Base-by-base conservation (phyloP, 768 basidiomycete species). In the Pluteus cervinus region DNA sequence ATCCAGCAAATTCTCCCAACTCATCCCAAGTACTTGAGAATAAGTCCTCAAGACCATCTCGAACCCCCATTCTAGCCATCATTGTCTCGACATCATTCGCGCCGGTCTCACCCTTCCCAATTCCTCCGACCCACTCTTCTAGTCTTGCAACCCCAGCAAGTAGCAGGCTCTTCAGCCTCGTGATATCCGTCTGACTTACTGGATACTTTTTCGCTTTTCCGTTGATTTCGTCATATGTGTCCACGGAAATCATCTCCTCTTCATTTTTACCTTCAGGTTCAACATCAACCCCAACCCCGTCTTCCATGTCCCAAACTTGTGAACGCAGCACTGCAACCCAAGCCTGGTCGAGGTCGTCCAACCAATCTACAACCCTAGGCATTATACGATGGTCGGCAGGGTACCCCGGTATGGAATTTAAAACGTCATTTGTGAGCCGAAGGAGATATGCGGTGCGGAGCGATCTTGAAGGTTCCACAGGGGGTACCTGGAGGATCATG, bases 311-410 rank as follows among this genome's bases (percentile, higher is more conserved):
- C 86, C 86, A 89, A 2, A 71, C 65, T 48, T 84, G 79, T 4
- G 62, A 60, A 25, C 69, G 69, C 20, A 89, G 65, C 2, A 83
- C 80, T 12, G 74, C 68, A 10, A 76, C 46, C 86, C 86, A 89
- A 0, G 76, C 82, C 35, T 76, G 69, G 56, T 89, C 86, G 24
- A 89, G 68, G 49, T 85, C 79, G 50, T 78, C 75, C 17, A 88
- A 60, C 63, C 77, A 83, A 42, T 81, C 76, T 17, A 83, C 62
- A 4, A 85, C 65, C 24, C 69, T 61, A 22, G 60, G 67, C 2
- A 89, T 57, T 10, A 63, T 57, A 5, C 61, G 55, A 15, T 58
- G 43, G 11, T 65, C 56, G 1, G 75, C 66, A 3, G 61, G 56
- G 51, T 89, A 89, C 4, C 83, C 81, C 4, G 72, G 60, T 7